Evolutionary conservation across 176 grass and related monocot species (phyloP), one percentile per base, ranked within the genome.

Genomic region (Rhynchospora breviuscula): DNA sequence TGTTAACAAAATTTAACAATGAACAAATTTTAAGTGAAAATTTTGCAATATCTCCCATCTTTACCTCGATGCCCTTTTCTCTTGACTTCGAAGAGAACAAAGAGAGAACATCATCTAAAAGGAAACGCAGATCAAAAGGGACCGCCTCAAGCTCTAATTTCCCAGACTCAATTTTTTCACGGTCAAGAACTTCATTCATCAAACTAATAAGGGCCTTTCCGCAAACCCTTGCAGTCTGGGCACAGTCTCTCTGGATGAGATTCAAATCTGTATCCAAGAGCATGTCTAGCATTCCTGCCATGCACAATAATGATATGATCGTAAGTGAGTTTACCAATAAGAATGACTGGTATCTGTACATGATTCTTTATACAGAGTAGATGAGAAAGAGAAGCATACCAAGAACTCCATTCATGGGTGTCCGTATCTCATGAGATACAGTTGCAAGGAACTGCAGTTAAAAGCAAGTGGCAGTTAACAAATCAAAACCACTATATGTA

Each of bases 391-490:
- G 18, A 23, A 83, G 70, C 48, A 19, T 95, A 98, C 95, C 95
- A 17, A 98, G 89, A 79, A 95, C 92, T 1, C 95, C 95, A 83
- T 98, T 98, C 95, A 98, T 98, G 66, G 95, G 95, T 83, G 92
- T 98, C 89, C 95, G 93, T 76, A 98, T 95, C 88, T 98, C 95
- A 87, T 98, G 95, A 44, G 95, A 98, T 60, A 98, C 95, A 57
- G 95, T 98, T 61, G 95, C 95, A 86, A 98, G 89, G 85, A 98
- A 98, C 95, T 98, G 87, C 73, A 89, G 79, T 44, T 67, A 21
- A 54, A 78, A 79, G 61, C 33, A 63, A 72, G 62, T 13, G 53
- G 59, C 15, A 84, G 17, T 45, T 83, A 60, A 58, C 79, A 43
- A 76, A 51, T 74, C 19, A 74, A 79, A 12, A 51, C 18, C 76